Base-by-base conservation (phyloP, 2,329 filamentous ascomycete species). In the Colletotrichum sp. region DNA sequence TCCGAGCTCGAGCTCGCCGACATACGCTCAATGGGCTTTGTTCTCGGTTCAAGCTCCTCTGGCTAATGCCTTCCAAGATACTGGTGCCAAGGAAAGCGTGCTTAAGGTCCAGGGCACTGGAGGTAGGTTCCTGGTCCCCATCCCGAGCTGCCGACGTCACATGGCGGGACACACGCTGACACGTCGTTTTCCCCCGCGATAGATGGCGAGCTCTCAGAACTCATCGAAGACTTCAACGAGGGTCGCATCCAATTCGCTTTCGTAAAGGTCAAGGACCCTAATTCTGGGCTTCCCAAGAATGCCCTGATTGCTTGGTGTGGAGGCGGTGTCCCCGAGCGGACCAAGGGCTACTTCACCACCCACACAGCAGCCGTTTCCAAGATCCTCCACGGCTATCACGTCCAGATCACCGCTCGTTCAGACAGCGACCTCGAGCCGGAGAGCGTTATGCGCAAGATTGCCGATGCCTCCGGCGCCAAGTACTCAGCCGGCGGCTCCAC, bases 271-370 rank as follows among this genome's bases (percentile, higher is more conserved):
- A 98, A 96, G 85, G 97, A 99, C 83, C 94, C 96, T 71, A 99
- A 99, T 85, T 95, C 94, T 4, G 88, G 88, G 26, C 91, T 99
- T 18, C 96, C 96, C 66, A 99, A 99, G 88, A 94, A 93, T 83
- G 95, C 98, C 75, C 90, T 99, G 79, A 95, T 99, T 83, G 96
- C 94, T 79, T 99, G 97, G 94, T 99, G 97, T 84, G 97, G 97
- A 79, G 96, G 98, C 82, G 97, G 97, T 80, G 97, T 99, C 18
- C 97, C 97, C n/a, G 97, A 99, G 87, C 91, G 96, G 81, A 99
- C 96, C 77, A 99, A 99, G 87, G 97, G 97, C 79, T 99, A 99
- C 87, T 99, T 99, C 84, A 98, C 95, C 79, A 98, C 96, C 86
- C 96, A 99, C 86, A 88, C 97, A 64, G 93, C 94, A 76, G 94